These are phyloP conservation scores for Aegilops longissima DNA, from an alignment of 176 grass and related monocot genomes.

Conservation along the genomic window DNA sequence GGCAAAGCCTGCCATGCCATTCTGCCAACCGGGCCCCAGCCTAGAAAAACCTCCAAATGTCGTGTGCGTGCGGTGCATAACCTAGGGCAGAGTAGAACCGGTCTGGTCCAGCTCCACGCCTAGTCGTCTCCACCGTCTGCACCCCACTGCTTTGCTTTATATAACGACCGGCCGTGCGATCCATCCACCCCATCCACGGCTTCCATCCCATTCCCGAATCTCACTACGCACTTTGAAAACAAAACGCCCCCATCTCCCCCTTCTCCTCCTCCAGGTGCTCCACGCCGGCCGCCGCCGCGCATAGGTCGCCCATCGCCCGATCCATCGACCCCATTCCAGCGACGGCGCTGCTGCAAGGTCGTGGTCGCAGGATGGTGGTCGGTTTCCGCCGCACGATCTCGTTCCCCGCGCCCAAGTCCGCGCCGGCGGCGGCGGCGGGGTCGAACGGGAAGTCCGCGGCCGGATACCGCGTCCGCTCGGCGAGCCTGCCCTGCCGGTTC, in stretches of 20 bases:
- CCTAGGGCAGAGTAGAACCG: not conserved
- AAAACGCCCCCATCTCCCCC: slow-evolving; percentile 8
- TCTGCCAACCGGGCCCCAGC: not conserved
- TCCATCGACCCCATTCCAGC: not conserved
- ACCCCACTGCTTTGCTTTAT: not conserved
- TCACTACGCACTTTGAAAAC: slow-evolving; percentile 8
- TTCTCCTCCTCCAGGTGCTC: not conserved
- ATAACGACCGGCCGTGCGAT: not conserved
- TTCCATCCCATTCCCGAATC: slow-evolving; percentile 32
- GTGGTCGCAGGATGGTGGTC: slow-evolving; percentile 25
- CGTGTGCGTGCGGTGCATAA: not conserved
- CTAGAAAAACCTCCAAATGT: not conserved
- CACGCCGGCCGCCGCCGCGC: too few species aligned
- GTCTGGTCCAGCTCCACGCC: slow-evolving; percentile 1
- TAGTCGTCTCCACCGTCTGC: not conserved
- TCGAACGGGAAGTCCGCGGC: slow-evolving; percentile 15
- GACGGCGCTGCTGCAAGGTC: not conserved
- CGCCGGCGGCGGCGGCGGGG: not conserved
- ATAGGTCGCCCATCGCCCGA: not conserved
- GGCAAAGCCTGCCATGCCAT: not conserved
- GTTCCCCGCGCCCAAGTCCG: slow-evolving; percentile 46
- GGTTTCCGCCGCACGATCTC: slow-evolving; percentile 71
- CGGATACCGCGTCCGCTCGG: slow-evolving; percentile 57
- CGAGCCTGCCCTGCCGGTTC: slow-evolving; percentile 73
- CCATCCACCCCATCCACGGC: not conserved